phyloP scores from a whole-genome alignment of 2,329 filamentous ascomycete species.

The Colletotrichum chrysophilum region DNA sequence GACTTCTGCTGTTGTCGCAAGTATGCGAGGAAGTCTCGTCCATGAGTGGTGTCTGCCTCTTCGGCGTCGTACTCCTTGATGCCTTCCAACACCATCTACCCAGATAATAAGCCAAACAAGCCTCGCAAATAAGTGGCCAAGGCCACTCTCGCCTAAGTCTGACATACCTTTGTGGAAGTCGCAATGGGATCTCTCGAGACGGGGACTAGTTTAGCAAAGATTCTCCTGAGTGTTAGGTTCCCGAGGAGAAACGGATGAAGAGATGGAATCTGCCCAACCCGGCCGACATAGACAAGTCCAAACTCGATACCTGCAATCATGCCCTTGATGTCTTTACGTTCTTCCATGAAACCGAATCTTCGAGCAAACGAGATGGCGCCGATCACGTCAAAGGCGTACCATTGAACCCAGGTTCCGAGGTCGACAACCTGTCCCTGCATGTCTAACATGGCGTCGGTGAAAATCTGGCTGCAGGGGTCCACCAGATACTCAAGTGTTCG shows the following conservation, averaged over 20 bases:
- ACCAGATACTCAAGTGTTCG: neutral
- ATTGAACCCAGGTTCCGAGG: neutral
- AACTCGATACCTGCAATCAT: neutral
- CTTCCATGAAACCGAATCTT: neutral
- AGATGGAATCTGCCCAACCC: neutral
- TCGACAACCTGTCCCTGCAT: neutral
- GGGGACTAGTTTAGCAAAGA: neutral
- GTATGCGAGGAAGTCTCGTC: neutral
- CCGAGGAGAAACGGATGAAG: neutral
- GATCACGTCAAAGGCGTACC: neutral
- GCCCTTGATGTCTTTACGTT: neutral
- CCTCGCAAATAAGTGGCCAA: no score
- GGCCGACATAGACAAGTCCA: neutral
- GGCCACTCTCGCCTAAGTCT: neutral
- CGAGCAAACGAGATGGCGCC: neutral
- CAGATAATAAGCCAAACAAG: fast-evolving
- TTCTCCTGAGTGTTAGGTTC: neutral
- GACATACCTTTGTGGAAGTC: neutral
- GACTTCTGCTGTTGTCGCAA: neutral
- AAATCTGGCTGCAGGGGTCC: neutral
- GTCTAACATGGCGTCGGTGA: neutral
- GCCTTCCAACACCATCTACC: neutral
- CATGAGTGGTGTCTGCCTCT: neutral
- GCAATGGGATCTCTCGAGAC: neutral
- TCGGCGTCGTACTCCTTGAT: neutral